Evolutionary conservation across 345 rosid species (phyloP), one percentile per base, ranked within the genome.

Genomic region (Limnanthes douglasii): DNA sequence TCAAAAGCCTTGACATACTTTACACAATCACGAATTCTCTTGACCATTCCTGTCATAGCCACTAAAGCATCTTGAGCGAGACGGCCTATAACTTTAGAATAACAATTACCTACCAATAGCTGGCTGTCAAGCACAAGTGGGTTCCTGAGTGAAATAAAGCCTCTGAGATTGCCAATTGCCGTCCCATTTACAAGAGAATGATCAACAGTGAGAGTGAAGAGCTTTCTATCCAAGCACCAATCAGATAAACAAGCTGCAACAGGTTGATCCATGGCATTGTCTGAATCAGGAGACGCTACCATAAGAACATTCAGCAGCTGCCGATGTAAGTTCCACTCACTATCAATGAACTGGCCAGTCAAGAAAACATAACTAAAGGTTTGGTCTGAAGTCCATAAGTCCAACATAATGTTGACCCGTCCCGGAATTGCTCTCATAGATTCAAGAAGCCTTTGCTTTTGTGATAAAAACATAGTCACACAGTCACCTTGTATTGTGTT

Each of bases 1-100:
- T 78, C 94, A 1, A 69, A 73, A 43, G 93, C 73, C 52, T 64
- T 75, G 57, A 82, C 95, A 70, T 64, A 75, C 68, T 82, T 82
- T 21, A 86, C 88, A 27, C 66, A 73, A n/a, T 73, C 88, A 32
- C 85, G 93, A 15, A 86, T 65, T 51, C 65, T 82, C 65, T 45
- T 55, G 6, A 82, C 46, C 13, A 68, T 51, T 34, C 50, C 70
- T 15, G 28, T 45, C 44, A 64, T 46, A 20, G 65, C 39, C 39
- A 63, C 61, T 20, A 86, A 51, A 24, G 66, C 70, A 56, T 73
- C 69, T 51, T 62, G 85, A 9, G 95, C 88, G 58, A 82, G 73
- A 43, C 56, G 57, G 54, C 73, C 69, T 39, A 71, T 40, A 38
- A 69, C 65, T 11, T 72, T 75, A 2, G 95, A 78, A 69, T 61